These are phyloP conservation scores for Lanzia echinophila DNA, from an alignment of 2,329 filamentous ascomycete genomes.

Conservation along the genomic window DNA sequence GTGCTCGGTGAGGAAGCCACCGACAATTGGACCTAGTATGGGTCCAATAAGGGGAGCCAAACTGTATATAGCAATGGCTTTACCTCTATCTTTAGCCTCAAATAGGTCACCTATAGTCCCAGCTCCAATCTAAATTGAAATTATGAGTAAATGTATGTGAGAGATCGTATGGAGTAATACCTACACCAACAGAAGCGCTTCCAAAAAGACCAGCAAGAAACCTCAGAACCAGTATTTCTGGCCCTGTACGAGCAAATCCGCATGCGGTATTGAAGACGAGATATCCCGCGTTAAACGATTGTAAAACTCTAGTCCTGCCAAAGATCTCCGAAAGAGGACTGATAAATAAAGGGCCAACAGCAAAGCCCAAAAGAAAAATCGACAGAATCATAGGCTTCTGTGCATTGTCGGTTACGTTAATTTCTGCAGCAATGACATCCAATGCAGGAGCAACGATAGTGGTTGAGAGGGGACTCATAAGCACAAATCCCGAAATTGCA, in stretches of 20 bases:
- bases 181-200: neutral
- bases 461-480: slow-evolving; percentile 36
- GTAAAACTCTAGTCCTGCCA: neutral
- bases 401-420: too few relatives aligned
- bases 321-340: neutral
- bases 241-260: neutral
- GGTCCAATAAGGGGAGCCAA: slow-evolving; percentile 56
- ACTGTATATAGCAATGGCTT: slow-evolving; percentile 34
- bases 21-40: slow-evolving; percentile 38
- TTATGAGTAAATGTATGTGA: too few relatives aligned
- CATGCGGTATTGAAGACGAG: neutral
- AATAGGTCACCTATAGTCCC: neutral
- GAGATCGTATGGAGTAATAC: neutral
- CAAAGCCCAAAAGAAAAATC: neutral
- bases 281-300: neutral
- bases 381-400: neutral
- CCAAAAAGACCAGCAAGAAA: neutral
- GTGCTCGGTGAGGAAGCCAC: slow-evolving; percentile 37
- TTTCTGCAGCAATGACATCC: slow-evolving; percentile 39
- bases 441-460: slow-evolving; percentile 42
- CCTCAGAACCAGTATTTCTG: neutral
- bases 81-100: neutral
- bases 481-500: slow-evolving; percentile 17
- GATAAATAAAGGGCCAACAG: neutral
- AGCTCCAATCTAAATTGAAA: neutral